Evolutionary conservation across 2,329 filamentous ascomycete genomes (phyloP), one percentile per base, ranked within the genome.

Genomic region (Paracamarosporium sp.): DNA sequence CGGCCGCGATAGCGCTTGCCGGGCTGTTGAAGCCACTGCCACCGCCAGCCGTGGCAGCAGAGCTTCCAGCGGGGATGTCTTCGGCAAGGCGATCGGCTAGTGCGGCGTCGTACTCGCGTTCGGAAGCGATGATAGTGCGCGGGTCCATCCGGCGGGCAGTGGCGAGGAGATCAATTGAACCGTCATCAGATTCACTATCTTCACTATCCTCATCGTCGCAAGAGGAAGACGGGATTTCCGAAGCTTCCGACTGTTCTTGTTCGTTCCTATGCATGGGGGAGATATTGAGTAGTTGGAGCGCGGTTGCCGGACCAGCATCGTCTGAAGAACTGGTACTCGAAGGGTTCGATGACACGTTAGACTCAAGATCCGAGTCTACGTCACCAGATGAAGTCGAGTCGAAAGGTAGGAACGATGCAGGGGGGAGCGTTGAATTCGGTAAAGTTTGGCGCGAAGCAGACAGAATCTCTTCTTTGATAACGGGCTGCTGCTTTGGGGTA

Each of bases 361-460:
- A 78, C 2, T 76, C 77, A 4, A 73, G 68, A 17, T 73, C 70
- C 1, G 73, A 77, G 9, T 75, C 74, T 1, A 69, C 60, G 11
- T 76, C 73, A 13, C 68, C 69, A 1, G 71, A 76, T 7, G 70
- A 76, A 3, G 63, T 66, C 1, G 73, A 76, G 40, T 77, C 74
- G 45, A 77, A 72, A 0, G 76, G 73, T 27, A 80, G 73, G 57
- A 78, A 81, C 0, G 79, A 78, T 0, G 81, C 76, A 1, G 79
- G 78, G 2, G 81, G 81, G 1, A 83, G 72, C 7, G 64, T 54
- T 0, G 81, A 82, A 12, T 73, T 79, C 0, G 78, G 77, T 6
- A 82, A 46, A 82, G 94, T 50, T 79, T 94, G 48, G 82, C 89
- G 56, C 84, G 94, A 60, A 79, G 90, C 56, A 81, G 92, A 63